Evolutionary conservation across 2,329 filamentous ascomycete species (phyloP), one percentile per base, ranked within the genome.

Genomic region (Microcyclosporella mali): DNA sequence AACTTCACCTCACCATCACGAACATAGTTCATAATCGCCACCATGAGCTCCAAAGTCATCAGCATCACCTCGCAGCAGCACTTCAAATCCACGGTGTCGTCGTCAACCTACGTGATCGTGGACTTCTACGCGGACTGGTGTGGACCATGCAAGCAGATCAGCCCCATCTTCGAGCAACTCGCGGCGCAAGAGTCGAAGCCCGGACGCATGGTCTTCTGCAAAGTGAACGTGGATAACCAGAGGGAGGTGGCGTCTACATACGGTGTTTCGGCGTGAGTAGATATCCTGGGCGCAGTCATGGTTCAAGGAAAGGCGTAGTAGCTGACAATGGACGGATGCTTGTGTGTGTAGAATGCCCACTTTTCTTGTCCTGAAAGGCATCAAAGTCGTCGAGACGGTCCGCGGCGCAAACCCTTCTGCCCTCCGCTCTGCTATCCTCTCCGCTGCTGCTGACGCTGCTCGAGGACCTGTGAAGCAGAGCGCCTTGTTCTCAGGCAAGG

Each of bases 121-220:
- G 59, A 63, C 47, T 62, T 63, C 58, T 61, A 61, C 46, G 59
- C 60, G 3, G 57, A 60, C 50, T 78, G 75, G 74, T 77, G 75
- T 57, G 74, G 74, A 2, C 75, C 75, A 19, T 78, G 75, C 67
- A 74, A 74, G 56, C 65, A 69, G 27, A 74, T 78, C 41, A 68
- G 69, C 2, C 74, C 74, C 21, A 63, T 71, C 49, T 70, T 77
- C 56, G 69, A 70, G 41, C 63, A 71, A 51, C 66, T 77, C 41
- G 74, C 73, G 45, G 66, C 71, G 40, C 66, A 69, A 34, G 72
- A 77, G 56, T 55, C 64, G 17, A 68, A 70, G 44, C 64, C 67
- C 0, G 66, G 67, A 12, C 65, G 64, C 30, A 61, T 77, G 16
- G 67, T 68, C 19, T 78, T 78, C 55, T 65, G 68, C 50, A 76